phyloP scores from a whole-genome alignment of 345 rosid genomes.

The Psidium guajava region DNA sequence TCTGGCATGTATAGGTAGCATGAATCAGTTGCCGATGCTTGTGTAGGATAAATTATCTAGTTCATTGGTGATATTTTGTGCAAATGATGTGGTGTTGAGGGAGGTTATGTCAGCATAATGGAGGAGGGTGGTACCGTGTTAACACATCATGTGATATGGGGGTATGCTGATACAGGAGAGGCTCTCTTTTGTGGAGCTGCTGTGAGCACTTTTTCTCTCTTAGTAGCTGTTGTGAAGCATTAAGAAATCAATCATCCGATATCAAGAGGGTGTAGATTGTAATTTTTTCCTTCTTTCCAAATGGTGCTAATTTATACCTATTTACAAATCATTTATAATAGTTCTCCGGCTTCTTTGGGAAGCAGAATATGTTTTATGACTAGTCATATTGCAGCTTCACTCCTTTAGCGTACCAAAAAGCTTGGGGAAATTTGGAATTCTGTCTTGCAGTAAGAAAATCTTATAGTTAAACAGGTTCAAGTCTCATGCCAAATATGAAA shows the following conservation, averaged over 20 bases:
- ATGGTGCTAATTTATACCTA: neutral
- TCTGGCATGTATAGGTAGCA: neutral
- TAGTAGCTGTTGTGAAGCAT: neutral
- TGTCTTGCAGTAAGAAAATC: neutral
- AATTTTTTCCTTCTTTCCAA: neutral
- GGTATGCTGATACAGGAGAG: neutral
- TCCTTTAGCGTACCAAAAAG: neutral
- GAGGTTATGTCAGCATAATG: neutral
- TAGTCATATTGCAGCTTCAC: neutral
- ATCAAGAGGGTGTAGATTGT: neutral
- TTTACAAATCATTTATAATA: neutral
- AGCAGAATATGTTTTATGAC: neutral
- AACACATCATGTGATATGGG: neutral
- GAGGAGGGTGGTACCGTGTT: neutral
- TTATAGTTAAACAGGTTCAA: neutral
- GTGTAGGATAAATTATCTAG: neutral
- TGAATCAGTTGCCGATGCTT: neutral
- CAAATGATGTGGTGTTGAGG: neutral
- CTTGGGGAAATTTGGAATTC: neutral
- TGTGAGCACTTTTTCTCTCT: neutral
- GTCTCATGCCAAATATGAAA: neutral
- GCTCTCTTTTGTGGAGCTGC: neutral
- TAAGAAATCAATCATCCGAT: neutral
- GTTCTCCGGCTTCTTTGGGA: neutral
- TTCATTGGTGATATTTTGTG: neutral